A percentile compares a stretch with the other conserved stretches of the same genome.
phyloP scores from a whole-genome alignment of 345 rosid species.

The Moricandia arvensis region DNA sequence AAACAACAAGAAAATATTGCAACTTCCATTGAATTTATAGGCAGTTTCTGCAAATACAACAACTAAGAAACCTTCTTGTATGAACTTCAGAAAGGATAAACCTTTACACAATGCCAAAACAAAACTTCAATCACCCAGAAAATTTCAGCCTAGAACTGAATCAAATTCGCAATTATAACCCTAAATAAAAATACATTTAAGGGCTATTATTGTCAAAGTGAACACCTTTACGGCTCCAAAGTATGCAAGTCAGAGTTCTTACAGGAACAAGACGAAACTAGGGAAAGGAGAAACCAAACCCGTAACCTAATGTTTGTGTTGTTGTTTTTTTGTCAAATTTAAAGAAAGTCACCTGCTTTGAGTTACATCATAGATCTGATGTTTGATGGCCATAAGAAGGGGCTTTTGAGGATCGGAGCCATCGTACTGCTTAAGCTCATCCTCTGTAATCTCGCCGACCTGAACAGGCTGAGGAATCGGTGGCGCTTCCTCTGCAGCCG shows the following conservation, averaged over 20 bases:
- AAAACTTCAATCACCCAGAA: too few species aligned
- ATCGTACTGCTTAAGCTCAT: slow-evolving; percentile 77
- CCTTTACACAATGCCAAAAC: neutral
- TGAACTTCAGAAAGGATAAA: neutral
- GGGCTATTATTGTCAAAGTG: neutral
- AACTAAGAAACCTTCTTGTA: too few species aligned
- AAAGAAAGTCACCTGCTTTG: slow-evolving; percentile 70
- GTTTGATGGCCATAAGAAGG: slow-evolving; percentile 96
- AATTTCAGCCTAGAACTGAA: neutral
- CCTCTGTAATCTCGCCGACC: slow-evolving; percentile 84
- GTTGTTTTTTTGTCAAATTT: neutral
- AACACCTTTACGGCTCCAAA: neutral
- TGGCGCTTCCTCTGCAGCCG: slow-evolving; percentile 52
- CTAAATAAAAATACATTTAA: neutral
- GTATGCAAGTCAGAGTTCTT: neutral
- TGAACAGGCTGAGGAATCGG: slow-evolving; percentile 88
- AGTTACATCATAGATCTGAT: slow-evolving; percentile 99
- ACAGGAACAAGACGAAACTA: neutral
- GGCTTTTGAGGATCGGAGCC: slow-evolving; percentile 84
- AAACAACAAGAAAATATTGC: slow-evolving; percentile 6
- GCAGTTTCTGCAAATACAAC: neutral
- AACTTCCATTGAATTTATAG: neutral
- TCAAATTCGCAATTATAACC: neutral
- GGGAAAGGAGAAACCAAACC: neutral
- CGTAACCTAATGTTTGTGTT: neutral